These are phyloP conservation scores for Arthrobotrys entomopaga DNA, from an alignment of 2,329 filamentous ascomycete species.

Conservation along the genomic window DNA sequence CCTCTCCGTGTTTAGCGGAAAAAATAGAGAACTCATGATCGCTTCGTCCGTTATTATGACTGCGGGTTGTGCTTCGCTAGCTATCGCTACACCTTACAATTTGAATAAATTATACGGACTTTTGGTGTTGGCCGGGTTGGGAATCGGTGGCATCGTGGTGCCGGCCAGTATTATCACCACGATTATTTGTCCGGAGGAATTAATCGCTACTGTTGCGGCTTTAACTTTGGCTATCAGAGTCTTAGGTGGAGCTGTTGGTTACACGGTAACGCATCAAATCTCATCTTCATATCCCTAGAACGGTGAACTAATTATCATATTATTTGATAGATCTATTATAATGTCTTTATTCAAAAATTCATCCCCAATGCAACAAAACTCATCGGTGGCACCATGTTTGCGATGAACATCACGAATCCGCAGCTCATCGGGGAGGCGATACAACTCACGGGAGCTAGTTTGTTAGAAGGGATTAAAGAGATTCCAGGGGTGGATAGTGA, in stretches of 20 bases:
- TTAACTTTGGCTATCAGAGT: constrained; percentile 76
- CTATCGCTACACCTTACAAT: constrained; percentile 67
- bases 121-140: constrained; percentile 71
- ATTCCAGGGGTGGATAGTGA: constrained; percentile 68
- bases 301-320: too few species aligned
- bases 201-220: constrained; percentile 76
- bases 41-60: constrained; percentile 73
- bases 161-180: constrained; percentile 75
- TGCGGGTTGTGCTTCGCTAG: constrained; percentile 69
- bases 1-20: constrained; percentile 69
- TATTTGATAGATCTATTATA: constrained; percentile 64
- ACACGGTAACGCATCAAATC: constrained; percentile 66
- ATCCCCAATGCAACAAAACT: constrained; percentile 64
- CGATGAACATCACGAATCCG: constrained; percentile 59
- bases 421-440: constrained; percentile 67
- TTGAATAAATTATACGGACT: constrained; percentile 68
- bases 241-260: constrained; percentile 74
- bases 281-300: constrained; percentile 55
- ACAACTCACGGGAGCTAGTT: constrained; percentile 66
- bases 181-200: constrained; percentile 75
- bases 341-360: constrained; percentile 67
- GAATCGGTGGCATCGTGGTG: constrained; percentile 75
- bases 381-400: constrained; percentile 66
- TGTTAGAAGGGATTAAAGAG: constrained; percentile 65
- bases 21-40: constrained; percentile 71